Evolutionary conservation across 148 eudicot genomes (phyloP).

Genomic region (Nyssa sinensis): DNA sequence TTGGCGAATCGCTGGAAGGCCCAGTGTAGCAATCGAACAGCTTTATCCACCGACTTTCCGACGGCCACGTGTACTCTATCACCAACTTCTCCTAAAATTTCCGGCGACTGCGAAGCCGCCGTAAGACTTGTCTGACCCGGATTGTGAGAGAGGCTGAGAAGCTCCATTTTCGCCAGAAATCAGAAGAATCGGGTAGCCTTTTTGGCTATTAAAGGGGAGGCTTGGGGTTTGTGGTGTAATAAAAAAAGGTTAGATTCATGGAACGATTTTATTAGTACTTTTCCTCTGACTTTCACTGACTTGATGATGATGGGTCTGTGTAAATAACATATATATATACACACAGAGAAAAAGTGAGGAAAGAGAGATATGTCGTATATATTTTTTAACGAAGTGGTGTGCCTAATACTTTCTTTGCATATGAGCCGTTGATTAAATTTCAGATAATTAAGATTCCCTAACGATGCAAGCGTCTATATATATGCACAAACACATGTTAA

Average conservation of each 20-base stretch:
- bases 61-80: constrained; percentile 69
- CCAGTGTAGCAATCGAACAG: constrained; percentile 57
- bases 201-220: background rate
- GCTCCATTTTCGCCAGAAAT: constrained; percentile 31
- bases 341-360: background rate
- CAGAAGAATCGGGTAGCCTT: background rate
- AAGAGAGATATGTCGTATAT: constrained; percentile 10
- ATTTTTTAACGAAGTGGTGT: no score
- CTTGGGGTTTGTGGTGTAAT: background rate
- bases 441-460: no score
- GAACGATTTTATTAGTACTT: background rate
- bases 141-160: constrained; percentile 26
- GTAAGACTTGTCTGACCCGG: constrained; percentile 18
- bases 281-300: constrained; percentile 7
- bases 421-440: no score
- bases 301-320: constrained; percentile 5
- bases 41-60: constrained; percentile 53
- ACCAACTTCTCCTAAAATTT: constrained; percentile 27
- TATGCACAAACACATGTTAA: no score
- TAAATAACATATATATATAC: no score
- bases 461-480: no score
- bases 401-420: no score
- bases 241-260: background rate
- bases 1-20: constrained; percentile 34
- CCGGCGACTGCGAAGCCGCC: constrained; percentile 18